Evolutionary conservation across 495 filamentous ascomycete species (phyloP), one percentile per base, ranked within the genome.

Genomic region (Letharia lupina): DNA sequence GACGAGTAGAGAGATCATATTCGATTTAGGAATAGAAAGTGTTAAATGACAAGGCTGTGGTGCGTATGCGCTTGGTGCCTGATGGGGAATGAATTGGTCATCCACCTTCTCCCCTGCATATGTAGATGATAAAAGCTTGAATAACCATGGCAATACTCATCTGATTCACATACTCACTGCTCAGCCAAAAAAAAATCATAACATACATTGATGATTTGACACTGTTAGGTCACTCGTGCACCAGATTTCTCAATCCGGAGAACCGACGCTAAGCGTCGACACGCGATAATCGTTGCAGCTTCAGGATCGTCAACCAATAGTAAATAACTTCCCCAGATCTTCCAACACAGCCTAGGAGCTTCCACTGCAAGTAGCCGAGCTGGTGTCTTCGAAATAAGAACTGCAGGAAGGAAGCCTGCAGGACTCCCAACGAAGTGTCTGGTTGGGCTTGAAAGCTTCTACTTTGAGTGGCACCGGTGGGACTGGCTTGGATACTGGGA

Each of bases 21-120:
- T 31, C 12, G 1, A 42, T 35, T 42, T 52, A 42, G 50, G 62
- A 48, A 58, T 35, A 15, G 20, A 20, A 48, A 61, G 23, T 28
- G 23, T 28, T 28, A 28, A 28, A 40, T 58, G 56, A 50, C 40
- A 16, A 45, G 54, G 54, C 54, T 57, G 62, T 50, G 48, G 64
- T 70, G 65, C 68, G 68, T 67, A 68, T 56, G 48, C 63, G 61
- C 48, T 50, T 70, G 68, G 45, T 68, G 68, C 68, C 68, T 70
- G 45, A 54, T 37, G 2, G 42, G 52, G 31, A 50, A 50, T 35
- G 33, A 20, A 57, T 57, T 57, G 54, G 60, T 35, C 16, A 62
- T 50, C 41, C 44, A 45, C 28, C 15, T 45, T 11, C 7, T 44
- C 60, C 60, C 20, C 60, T 9, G 42, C n/a, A 35, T 52, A 52